These are phyloP conservation scores for Phytophthora chlamydospora DNA, from an alignment of 352 stramenopile species.

Conservation along the genomic window DNA sequence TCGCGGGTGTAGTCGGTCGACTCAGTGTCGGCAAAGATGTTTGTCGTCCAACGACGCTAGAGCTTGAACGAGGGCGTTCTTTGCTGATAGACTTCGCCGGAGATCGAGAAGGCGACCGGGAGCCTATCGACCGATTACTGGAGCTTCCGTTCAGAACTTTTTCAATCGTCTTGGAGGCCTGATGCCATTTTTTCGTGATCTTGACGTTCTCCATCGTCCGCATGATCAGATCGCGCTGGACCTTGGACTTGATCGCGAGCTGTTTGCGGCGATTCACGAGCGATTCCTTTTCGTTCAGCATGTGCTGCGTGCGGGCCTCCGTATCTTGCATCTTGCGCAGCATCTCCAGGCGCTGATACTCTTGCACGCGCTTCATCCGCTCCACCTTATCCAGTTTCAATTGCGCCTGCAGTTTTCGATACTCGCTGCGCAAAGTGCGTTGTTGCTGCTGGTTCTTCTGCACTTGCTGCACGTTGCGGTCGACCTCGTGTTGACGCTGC, in stretches of 20 bases:
- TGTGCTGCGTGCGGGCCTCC: conserved; percentile 78
- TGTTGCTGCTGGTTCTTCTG: conserved; percentile 77
- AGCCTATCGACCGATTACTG: conserved; percentile 30
- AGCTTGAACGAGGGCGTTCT: conserved; percentile 66
- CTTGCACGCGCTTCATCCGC: conserved; percentile 90
- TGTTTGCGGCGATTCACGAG: conserved; percentile 82
- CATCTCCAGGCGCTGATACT: conserved; percentile 92
- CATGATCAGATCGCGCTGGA: conserved; percentile 90
- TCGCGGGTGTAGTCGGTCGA: conserved; percentile 28
- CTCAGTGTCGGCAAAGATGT: conserved; percentile 51
- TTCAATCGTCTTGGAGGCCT: conserved; percentile 81
- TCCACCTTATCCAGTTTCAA: conserved; percentile 92
- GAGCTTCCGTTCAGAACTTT: conserved; percentile 62
- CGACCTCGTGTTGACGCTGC: conserved; percentile 66
- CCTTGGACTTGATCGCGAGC: conserved; percentile 82
- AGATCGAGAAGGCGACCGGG: conserved; percentile 50
- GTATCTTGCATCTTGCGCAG: conserved; percentile 87
- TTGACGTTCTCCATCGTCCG: conserved; percentile 90
- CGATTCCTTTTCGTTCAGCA: conserved; percentile 85
- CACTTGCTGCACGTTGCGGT: conserved; percentile 70
- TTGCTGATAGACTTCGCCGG: conserved; percentile 38
- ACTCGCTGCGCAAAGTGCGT: conserved; percentile 85
- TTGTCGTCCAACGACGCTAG: conserved; percentile 40
- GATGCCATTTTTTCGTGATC: conserved; percentile 88
- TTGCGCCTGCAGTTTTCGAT: conserved; percentile 78